Evolutionary conservation across 176 grass and related monocot genomes (phyloP), one percentile per base, ranked within the genome.

Genomic region (Raddia guianensis): DNA sequence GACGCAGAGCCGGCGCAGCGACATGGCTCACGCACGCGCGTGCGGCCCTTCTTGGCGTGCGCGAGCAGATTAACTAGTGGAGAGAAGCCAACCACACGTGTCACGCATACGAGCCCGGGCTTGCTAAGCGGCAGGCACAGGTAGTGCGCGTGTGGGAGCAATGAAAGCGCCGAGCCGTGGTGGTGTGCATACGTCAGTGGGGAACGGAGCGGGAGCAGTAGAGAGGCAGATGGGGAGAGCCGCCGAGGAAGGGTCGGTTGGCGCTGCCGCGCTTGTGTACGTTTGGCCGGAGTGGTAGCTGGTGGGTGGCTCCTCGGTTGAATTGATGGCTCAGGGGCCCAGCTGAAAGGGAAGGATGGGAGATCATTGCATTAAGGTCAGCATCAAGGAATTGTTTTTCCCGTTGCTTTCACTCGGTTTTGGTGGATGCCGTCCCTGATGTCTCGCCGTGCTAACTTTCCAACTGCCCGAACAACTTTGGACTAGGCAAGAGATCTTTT

Each of bases 291-390:
- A 12, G 32, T 79, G 63, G 76, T 20, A 51, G 37, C 49, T 37
- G 75, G 73, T 86, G 69, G 84, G 59, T 74, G 76, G 69, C 77
- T 80, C 19, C 76, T 67, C 3, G 18, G 77, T 80, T 80, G 84
- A 86, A 77, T 67, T 65, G 68, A 49, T 49, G 59, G 42, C 58
- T 0, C 4, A 0, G 53, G 45, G 37, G 32, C 45, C 18, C 5
- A 0, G 8, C 7, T 54, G 72, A 74, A 58, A 74, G 72, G 2
- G 52, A 74, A 54, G 21, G n/a, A 8, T 32, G 2, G 6, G 43
- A n/a, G 4, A 76, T 61, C 15, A 18, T 2, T n/a, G 11, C 18
- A 12, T 19, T 9, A 42, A 65, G 34, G 9, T 64, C 6, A 40
- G 54, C 0, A 33, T 62, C 58, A 33, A 8, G 5, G 4, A 13